These are phyloP conservation scores for Coemansia sp. DNA, from an alignment of 192 early-diverging fungal genomes.

Conservation along the genomic window DNA sequence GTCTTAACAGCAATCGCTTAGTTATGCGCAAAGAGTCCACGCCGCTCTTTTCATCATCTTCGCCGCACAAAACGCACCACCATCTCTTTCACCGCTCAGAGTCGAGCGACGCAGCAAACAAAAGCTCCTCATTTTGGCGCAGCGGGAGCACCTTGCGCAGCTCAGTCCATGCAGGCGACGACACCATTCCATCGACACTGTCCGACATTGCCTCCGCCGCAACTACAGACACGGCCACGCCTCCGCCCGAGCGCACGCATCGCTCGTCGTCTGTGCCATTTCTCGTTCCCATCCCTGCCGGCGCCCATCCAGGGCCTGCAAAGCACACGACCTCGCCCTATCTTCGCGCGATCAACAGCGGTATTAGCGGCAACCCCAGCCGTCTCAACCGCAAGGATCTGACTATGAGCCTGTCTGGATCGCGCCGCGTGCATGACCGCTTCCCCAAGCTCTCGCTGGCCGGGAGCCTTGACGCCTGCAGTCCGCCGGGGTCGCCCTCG, in stretches of 20 bases:
- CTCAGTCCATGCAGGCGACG: constrained; percentile 8
- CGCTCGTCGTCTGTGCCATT: constrained; percentile 52
- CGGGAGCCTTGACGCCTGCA: constrained; percentile 5
- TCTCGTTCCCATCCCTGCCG: constrained; percentile 24
- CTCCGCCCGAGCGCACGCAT: constrained; percentile 35
- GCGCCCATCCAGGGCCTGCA: not conserved
- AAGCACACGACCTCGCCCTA: constrained; percentile 37
- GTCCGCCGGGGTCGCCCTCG: constrained; percentile 29
- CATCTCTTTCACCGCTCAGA: constrained; percentile 19
- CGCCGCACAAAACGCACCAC: constrained; percentile 4
- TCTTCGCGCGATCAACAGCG: constrained; percentile 40
- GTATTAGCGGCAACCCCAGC: constrained; percentile 10
- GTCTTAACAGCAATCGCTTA: constrained; percentile 10
- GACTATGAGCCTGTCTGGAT: constrained; percentile 9
- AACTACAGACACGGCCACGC: not conserved
- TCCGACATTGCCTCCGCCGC: not conserved
- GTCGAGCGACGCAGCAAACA: constrained; percentile 9
- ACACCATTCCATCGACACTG: not conserved
- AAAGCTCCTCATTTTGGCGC: constrained; percentile 37
- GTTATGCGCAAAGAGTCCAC: constrained; percentile 40
- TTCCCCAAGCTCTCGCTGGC: constrained; percentile 34
- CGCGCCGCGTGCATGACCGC: constrained; percentile 26
- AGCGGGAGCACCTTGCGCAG: constrained; percentile 17
- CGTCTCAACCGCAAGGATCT: constrained; percentile 16
- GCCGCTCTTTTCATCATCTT: constrained; percentile 18